Evolutionary conservation across 1,284 basidiomycete genomes (phyloP).

Genomic region (Ustilago hordei): DNA sequence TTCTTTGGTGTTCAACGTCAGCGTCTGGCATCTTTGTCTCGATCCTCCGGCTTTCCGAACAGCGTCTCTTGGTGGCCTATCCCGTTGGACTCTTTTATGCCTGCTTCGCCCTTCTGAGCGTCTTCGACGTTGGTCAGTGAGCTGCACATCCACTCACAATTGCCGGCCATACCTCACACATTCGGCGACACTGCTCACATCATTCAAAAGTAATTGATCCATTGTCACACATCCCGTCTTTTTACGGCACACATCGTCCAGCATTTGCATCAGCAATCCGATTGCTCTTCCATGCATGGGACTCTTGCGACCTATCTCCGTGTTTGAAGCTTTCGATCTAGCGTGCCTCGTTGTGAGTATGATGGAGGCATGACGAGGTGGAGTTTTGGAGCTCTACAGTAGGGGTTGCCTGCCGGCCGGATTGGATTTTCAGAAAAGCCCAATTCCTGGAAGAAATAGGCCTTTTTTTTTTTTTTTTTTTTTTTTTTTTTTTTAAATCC

Average conservation of each 20-base stretch:
- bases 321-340: not conserved
- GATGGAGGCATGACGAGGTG: not conserved
- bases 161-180: not conserved
- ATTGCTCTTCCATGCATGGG: not conserved
- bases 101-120: constrained; percentile 67
- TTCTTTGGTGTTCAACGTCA: constrained; percentile 67
- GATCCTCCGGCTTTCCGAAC: constrained; percentile 65
- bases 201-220: not conserved
- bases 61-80: constrained; percentile 67
- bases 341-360: not conserved
- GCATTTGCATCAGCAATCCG: constrained; percentile 3
- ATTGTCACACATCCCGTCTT: not conserved
- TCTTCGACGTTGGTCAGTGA: constrained; percentile 58
- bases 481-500: not conserved
- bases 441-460: constrained; percentile 2
- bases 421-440: constrained; percentile 4
- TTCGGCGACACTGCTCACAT: not conserved
- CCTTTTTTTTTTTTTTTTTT: not conserved
- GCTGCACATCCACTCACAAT: not conserved
- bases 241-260: not conserved
- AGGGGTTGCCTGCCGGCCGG: not conserved
- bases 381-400: not conserved
- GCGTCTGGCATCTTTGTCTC: constrained; percentile 69
- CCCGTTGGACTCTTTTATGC: constrained; percentile 68
- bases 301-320: not conserved